Conservation (phyloP, 257 asterid genomes). For the Cynanchum wilfordii region DNA sequence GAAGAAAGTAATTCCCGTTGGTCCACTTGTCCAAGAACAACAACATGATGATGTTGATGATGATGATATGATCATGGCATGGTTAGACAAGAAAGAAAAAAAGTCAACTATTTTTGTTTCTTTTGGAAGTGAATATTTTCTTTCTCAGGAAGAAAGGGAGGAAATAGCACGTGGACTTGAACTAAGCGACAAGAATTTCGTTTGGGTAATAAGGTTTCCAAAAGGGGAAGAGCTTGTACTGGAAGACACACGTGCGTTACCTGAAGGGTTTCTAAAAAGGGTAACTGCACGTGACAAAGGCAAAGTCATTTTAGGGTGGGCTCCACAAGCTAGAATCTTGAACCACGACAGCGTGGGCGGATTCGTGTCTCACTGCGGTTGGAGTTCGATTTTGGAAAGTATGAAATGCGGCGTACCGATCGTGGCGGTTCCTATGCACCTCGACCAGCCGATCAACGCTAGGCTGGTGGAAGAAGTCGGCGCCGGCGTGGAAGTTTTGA, state of each 20-base stretch:
- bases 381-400: slow-evolving; percentile 27
- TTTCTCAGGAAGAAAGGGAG: slow-evolving; percentile 3
- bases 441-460: slow-evolving; percentile 29
- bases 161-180: slow-evolving; percentile 18
- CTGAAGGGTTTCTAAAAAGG: slow-evolving; percentile 21
- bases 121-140: slow-evolving; percentile 18
- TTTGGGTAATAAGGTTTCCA: slow-evolving; percentile 30
- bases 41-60: neutral
- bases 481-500: slow-evolving; percentile 13
- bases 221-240: slow-evolving; percentile 17
- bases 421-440: slow-evolving; percentile 25
- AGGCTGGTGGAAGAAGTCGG: slow-evolving; percentile 22
- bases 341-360: slow-evolving; percentile 20
- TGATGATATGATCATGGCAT: neutral
- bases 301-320: slow-evolving; percentile 23
- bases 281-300: slow-evolving; percentile 19
- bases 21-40: slow-evolving; percentile 10
- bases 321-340: slow-evolving; percentile 25
- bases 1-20: slow-evolving; percentile 8
- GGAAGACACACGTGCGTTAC: slow-evolving; percentile 15
- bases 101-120: slow-evolving; percentile 7
- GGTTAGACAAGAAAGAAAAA: slow-evolving; percentile 13
- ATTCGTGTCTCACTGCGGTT: slow-evolving; percentile 24
- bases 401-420: slow-evolving; percentile 25
- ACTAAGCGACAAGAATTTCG: slow-evolving; percentile 5